Base-by-base conservation (phyloP, 345 rosid species). In the Sapria himalayana region DNA sequence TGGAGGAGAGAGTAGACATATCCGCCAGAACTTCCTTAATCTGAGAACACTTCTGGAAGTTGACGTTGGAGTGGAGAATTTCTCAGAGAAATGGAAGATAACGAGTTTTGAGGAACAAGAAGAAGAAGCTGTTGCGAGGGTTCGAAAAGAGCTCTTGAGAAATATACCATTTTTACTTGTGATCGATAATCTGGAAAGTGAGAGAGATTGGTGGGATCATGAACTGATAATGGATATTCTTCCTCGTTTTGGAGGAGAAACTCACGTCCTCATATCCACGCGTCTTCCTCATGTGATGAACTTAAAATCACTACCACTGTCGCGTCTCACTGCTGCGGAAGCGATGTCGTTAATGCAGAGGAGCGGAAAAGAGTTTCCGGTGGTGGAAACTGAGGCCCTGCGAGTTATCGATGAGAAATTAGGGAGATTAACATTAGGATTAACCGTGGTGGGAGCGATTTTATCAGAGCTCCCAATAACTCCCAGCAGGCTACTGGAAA, bases 201-300 rank as follows among this genome's bases (percentile, higher is more conserved):
- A 89, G 45, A 89, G 79, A 35, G 95, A 89, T 50, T 89, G 98
- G 98, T 89, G 98, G 95, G 98, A 89, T 48, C 59, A 55, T 21
- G 77, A 74, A 58, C 81, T 71, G 2, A 67, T 82, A 40, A 82
- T 82, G 95, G 98, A 89, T 61, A 94, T 89, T 45, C 85, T 89
- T 58, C 98, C 98, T 41, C 72, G 93, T 46, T 82, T 82, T 46
- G 93, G 95, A 7, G 86, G 95, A 19, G 93, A 74, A 52, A 82
- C 95, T 20, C 95, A 89, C 58, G 68, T 89, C 32, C 48, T 89
- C 35, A 79, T 89, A 61, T 71, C 95, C 36, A 82, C 95, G 0
- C 61, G 64, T 34, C 81, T 79, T 41, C 66, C 86, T 2, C 54
- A 69, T 9, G 76, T 76, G 51, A 71, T 89, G 93, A 89, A 89